Percentiles rank a stretch among this genome's conserved stretches.
phyloP scores from a whole-genome alignment of 2,329 filamentous ascomycete genomes.

The Aspergillus novoparasiticus region DNA sequence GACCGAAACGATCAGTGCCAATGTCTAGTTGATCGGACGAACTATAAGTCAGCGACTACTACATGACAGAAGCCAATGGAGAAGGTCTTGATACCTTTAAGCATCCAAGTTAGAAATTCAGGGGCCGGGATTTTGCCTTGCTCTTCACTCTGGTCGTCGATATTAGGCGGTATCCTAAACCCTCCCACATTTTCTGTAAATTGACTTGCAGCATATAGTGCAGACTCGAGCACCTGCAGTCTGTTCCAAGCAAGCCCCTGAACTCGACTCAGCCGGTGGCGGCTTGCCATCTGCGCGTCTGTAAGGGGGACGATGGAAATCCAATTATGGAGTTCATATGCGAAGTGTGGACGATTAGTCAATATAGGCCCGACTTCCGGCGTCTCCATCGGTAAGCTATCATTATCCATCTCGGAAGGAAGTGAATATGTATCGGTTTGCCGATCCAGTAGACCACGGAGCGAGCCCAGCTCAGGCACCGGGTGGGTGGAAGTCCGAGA shows the following conservation, averaged over 20 bases:
- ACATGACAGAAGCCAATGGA: background rate
- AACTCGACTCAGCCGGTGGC: slow-evolving; percentile 10
- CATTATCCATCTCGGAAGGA: background rate
- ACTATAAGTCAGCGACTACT: background rate
- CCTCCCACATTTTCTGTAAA: slow-evolving; percentile 10
- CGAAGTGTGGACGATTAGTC: background rate
- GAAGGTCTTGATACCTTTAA: slow-evolving; percentile 19
- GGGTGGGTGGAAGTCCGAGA: background rate
- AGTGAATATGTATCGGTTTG: background rate
- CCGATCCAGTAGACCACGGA: background rate
- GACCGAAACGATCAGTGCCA: slow-evolving; percentile 18
- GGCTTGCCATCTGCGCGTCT: slow-evolving; percentile 20
- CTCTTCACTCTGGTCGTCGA: background rate
- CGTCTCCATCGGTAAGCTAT: background rate
- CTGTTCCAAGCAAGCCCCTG: slow-evolving; percentile 13
- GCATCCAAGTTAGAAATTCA: slow-evolving; percentile 26
- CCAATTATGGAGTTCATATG: slow-evolving; percentile 6
- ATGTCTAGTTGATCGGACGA: slow-evolving; percentile 15
- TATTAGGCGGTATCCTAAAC: background rate
- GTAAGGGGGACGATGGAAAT: slow-evolving; percentile 16
- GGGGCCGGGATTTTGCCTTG: slow-evolving; percentile 9
- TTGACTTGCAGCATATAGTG: slow-evolving; percentile 13
- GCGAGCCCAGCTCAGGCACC: background rate
- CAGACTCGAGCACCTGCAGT: slow-evolving; percentile 18
- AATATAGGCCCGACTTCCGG: background rate